Base-by-base conservation (phyloP, 495 filamentous ascomycete genomes). In the Lichenothelia convexa region DNA sequence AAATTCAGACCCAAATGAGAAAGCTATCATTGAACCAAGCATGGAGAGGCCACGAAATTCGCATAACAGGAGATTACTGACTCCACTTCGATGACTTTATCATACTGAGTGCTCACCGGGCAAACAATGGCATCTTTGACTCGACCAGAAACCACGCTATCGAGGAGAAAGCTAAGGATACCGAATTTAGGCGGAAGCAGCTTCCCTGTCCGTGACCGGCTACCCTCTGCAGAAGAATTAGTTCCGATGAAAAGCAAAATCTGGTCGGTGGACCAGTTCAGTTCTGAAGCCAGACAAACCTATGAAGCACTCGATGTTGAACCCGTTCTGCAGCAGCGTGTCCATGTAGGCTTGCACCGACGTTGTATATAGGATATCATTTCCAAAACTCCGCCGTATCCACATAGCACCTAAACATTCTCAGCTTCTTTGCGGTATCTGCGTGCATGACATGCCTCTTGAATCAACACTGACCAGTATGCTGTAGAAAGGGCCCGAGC, bases 31-130 rank as follows among this genome's bases (percentile, higher is more conserved):
- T n/a, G n/a, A n/a, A n/a, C n/a, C n/a, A n/a, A n/a, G n/a, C n/a
- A n/a, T n/a, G n/a, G n/a, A n/a, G n/a, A n/a, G n/a, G n/a, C n/a
- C n/a, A n/a, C n/a, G n/a, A 34, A 23, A 23, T 27, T 4, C 3
- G 1, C 18, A 21, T 15, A 16, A 18, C 18, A n/a, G n/a, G n/a
- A n/a, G n/a, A n/a, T n/a, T n/a, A 30, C 62, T 40, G 60, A 69
- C 59, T 94, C 87, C 5, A 86, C 93, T 54, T 97, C 89, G 32
- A 97, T 81, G 33, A 97, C 89, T 47, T 94, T 97, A 65, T 97
- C 89, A 51, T 97, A 97, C 48, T 95, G 89, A 1, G 84, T 93
- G 53, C 80, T 87, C 20, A 97, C 89, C 2, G 87, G 87, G 46
- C 84, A 92, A 30, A 97, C 77, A 19, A 91, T 79, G 12, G 82